Evolutionary conservation across 805 yeast genomes (phyloP).

Genomic region (Zygoascus biomembranicola): DNA sequence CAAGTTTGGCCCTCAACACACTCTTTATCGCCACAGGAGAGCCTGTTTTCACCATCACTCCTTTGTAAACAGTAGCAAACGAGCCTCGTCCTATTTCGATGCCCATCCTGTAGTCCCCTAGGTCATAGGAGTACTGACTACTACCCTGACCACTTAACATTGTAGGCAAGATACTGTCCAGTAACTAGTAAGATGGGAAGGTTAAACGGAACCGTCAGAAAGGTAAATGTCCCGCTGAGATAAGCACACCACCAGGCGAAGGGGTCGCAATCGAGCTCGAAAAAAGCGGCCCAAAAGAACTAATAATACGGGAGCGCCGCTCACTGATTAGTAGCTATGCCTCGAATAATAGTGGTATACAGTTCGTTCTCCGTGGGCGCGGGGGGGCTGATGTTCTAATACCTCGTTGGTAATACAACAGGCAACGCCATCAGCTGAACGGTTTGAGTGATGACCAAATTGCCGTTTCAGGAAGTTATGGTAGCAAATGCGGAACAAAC

Average conservation of each 20-base stretch:
- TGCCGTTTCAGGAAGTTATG: neutral
- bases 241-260: neutral
- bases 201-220: neutral
- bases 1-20: conserved; percentile 73
- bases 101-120: conserved; percentile 43
- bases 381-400: neutral
- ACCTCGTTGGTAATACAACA: neutral
- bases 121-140: conserved; percentile 5
- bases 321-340: too few relatives aligned
- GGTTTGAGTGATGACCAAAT: neutral
- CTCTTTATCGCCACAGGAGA: conserved; percentile 81
- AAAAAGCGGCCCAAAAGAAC: too few relatives aligned
- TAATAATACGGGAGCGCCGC: too few relatives aligned
- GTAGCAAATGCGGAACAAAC: neutral
- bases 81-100: conserved; percentile 92
- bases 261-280: too few relatives aligned
- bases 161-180: neutral
- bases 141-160: neutral
- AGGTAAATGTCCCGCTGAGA: neutral
- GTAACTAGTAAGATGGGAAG: neutral
- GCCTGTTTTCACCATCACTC: conserved; percentile 40
- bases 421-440: neutral
- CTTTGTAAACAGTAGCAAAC: conserved; percentile 92
- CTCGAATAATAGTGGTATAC: too few relatives aligned
- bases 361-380: neutral